Percentiles rank a stretch among this genome's conserved stretches.
phyloP scores from a whole-genome alignment of 257 asterid genomes.

The Nicotiana tomentosiformis region DNA sequence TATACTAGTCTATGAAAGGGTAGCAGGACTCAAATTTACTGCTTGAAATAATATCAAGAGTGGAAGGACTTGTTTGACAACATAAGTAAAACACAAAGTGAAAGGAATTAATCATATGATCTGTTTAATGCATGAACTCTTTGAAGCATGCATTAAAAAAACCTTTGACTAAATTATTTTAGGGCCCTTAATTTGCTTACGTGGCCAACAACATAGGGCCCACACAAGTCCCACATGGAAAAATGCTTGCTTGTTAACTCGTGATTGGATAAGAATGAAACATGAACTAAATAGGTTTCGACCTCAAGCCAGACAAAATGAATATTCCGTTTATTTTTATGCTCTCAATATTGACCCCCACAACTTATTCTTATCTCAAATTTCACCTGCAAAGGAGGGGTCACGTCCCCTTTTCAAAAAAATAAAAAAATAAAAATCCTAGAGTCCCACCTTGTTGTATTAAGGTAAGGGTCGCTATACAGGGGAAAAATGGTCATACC shows the following conservation, averaged over 20 bases:
- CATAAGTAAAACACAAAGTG: not conserved
- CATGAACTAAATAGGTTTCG: not conserved
- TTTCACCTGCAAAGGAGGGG: conserved; percentile 16
- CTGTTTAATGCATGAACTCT: not conserved
- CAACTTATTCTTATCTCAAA: conserved; percentile 28
- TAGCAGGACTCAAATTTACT: not conserved
- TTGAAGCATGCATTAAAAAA: conserved; percentile 7
- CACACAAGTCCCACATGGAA: not conserved
- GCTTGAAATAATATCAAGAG: not conserved
- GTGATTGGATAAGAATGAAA: conserved; percentile 22
- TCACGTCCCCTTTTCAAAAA: conserved; percentile 30
- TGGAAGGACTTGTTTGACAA: not conserved
- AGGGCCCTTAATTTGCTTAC: conserved; percentile 10
- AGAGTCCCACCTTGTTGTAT: conserved; percentile 5
- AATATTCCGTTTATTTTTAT: conserved; percentile 39
- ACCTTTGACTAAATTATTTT: conserved; percentile 10
- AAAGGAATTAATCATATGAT: not conserved
- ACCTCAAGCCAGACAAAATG: conserved; percentile 31
- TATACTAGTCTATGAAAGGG: too few species aligned
- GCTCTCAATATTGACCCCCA: conserved; percentile 31
- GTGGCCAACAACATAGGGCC: not conserved
- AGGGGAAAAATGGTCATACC: conserved; percentile 36
- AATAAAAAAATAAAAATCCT: not conserved
- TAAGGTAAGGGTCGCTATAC: not conserved
- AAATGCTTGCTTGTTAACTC: conserved; percentile 8